These are phyloP conservation scores for Cladosporium sp. DNA, from an alignment of 2,329 filamentous ascomycete species.

Conservation along the genomic window DNA sequence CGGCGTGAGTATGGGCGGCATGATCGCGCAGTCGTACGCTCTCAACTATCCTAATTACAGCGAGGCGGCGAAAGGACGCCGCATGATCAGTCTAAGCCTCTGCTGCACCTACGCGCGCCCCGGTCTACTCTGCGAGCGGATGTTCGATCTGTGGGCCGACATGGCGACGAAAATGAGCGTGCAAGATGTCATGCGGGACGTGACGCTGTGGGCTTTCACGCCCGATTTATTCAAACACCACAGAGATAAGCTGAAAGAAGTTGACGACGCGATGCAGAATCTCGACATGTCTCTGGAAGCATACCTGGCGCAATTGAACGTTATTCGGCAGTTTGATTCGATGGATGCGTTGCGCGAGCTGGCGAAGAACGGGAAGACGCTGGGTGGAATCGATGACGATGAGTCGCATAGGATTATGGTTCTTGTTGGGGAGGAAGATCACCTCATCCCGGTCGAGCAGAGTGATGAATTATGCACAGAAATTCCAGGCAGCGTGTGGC, in stretches of 20 bases:
- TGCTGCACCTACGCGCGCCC: conserved; percentile 23
- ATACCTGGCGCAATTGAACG: conserved; percentile 23
- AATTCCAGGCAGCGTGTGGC: conserved; percentile 18
- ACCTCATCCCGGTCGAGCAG: conserved; percentile 21
- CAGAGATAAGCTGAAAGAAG: conserved; percentile 14
- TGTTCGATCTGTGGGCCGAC: conserved; percentile 23
- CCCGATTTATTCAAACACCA: conserved; percentile 19
- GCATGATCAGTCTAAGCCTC: conserved; percentile 16
- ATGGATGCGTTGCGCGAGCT: conserved; percentile 15
- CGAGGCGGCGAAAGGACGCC: background rate
- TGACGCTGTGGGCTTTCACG: conserved; percentile 25
- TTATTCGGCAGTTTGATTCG: conserved; percentile 23
- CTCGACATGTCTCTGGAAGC: conserved; percentile 19
- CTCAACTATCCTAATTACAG: conserved; percentile 18
- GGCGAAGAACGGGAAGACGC: conserved; percentile 11
- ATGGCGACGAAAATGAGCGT: conserved; percentile 21
- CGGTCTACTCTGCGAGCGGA: conserved; percentile 16
- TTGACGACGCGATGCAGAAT: conserved; percentile 20
- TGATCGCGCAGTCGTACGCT: conserved; percentile 23
- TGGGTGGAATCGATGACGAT: conserved; percentile 17
- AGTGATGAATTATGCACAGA: conserved; percentile 18
- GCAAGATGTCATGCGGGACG: conserved; percentile 23
- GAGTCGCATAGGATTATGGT: conserved; percentile 17
- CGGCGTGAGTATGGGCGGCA: conserved; percentile 25
- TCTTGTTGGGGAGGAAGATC: conserved; percentile 22